Evolutionary conservation across 352 stramenopile genomes (phyloP), one percentile per base, ranked within the genome.

Genomic region (Globisporangium cederbergense): DNA sequence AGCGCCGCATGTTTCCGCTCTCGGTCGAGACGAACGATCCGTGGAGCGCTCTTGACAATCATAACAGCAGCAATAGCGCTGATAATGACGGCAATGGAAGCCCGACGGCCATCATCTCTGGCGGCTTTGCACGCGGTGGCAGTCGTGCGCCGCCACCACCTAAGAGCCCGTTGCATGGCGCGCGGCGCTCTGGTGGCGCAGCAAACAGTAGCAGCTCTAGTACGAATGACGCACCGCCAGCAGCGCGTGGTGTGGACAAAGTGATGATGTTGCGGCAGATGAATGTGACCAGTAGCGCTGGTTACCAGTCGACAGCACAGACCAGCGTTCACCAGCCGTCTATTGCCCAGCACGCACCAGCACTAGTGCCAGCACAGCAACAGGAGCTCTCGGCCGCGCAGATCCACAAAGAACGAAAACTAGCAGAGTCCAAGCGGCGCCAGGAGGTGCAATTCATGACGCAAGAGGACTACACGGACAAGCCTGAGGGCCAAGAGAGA

Each of bases 401-500:
- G 50, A 90, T 89, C 61, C 79, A 89, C 46, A 79, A 81, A 16
- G 74, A 83, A 36, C 70, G 83, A 4, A 86, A 86, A 56, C 65
- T 62, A 25, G 71, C 72, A 3, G 83, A 91, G 61, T 69, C 83
- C 25, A 68, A 71, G 13, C 77, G 83, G 22, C 71, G 83, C 9
- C 61, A 65, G 0, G 83, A 92, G 58, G 56, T 77, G 28, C 38
- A 53, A 32, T 58, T 78, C 36, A 92, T 90, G 83, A 55, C 68
- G 5, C 73, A 62, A 2, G 83, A 92, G 34, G 83, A 92, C 58
- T 92, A 90, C 57, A 77, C 66, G 0, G 71, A 76, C 20, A 92
- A 77, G 4, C 62, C 62, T 0, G 83, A 90, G 43, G 83, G 83
- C 2, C 64, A 77, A 0, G 79, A 73, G 51, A 65, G 83, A 36